phyloP scores from a whole-genome alignment of 2,329 filamentous ascomycete genomes.

The Leptosphaerulina australis region DNA sequence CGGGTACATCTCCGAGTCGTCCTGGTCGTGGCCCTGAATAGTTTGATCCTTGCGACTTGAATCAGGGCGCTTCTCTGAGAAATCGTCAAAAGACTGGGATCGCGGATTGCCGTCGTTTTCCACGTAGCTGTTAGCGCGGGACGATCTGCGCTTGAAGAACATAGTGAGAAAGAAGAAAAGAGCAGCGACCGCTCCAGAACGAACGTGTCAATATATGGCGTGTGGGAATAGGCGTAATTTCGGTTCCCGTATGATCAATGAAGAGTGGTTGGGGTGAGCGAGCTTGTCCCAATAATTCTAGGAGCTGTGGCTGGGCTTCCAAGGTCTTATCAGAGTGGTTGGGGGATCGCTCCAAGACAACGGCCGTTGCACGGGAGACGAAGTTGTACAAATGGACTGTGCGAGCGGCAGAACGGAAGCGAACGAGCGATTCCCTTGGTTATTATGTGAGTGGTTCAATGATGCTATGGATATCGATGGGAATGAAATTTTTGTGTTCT shows the following conservation, averaged over 20 bases:
- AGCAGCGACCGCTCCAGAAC: conserved; percentile 25
- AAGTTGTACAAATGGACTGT: conserved; percentile 5
- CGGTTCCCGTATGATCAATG: conserved; percentile 12
- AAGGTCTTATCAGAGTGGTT: conserved; percentile 23
- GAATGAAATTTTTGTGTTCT: not conserved
- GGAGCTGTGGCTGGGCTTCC: conserved; percentile 23
- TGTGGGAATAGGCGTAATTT: conserved; percentile 23
- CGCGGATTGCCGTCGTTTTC: conserved; percentile 53
- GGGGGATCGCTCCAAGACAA: conserved; percentile 6
- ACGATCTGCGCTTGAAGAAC: conserved; percentile 59
- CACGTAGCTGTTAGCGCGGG: conserved; percentile 56
- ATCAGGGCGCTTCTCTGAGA: conserved; percentile 49
- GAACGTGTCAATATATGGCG: conserved; percentile 34
- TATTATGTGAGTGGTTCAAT: not conserved
- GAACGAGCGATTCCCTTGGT: not conserved
- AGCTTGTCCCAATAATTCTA: conserved; percentile 9
- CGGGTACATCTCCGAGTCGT: conserved; percentile 53
- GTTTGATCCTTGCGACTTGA: conserved; percentile 46
- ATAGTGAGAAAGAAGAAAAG: conserved; percentile 43
- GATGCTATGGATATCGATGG: not conserved
- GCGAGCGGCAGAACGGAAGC: not conserved
- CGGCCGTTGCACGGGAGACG: conserved; percentile 10
- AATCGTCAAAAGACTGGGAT: conserved; percentile 49
- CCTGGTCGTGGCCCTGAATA: conserved; percentile 9
- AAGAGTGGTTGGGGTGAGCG: conserved; percentile 18